Percentiles rank a stretch among this genome's conserved stretches.
Evolutionary conservation across 176 grass and related monocot species (phyloP).

Genomic region (sorghum (Sorghum bicolor)): Sorghum_bicolor_NCBIv3 NC_012875.2:51681001-51681500

Average conservation of each 20-base stretch:
- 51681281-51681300: constrained; percentile 65
- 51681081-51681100: constrained; percentile 27
- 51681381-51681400: constrained; percentile 47
- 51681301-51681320: constrained; percentile 52
- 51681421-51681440: constrained; percentile 45
- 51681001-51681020: neutral
- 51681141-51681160: neutral
- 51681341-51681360: constrained; percentile 11
- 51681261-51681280: constrained; percentile 44
- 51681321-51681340: constrained; percentile 40
- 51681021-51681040: constrained; percentile 9
- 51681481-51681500: no score
- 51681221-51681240: constrained; percentile 68
- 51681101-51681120: constrained; percentile 44
- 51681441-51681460: constrained; percentile 67
- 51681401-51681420: constrained; percentile 48
- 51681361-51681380: constrained; percentile 70
- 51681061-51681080: neutral
- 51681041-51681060: neutral
- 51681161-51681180: neutral
- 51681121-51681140: neutral
- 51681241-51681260: constrained; percentile 74
- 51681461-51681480: neutral
- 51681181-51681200: neutral
- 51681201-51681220: constrained; percentile 58